phyloP scores from a whole-genome alignment of 441 rosid species.

The Aleurites moluccanus region DNA sequence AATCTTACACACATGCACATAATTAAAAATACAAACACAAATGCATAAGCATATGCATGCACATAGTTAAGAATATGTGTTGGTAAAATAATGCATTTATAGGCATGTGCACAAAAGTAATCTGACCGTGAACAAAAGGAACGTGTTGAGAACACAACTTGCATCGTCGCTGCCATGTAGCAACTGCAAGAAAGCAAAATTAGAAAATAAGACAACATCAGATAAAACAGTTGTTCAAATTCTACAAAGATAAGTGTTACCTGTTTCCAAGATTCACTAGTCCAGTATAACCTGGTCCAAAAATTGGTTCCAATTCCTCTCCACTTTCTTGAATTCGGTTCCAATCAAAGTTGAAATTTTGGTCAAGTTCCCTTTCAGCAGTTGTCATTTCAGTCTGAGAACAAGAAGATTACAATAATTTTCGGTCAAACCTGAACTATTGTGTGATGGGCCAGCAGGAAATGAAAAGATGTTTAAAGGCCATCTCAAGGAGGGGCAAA shows the following conservation, averaged over 20 bases:
- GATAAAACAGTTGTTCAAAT: constrained; percentile 8
- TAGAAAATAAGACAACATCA: constrained; percentile 22
- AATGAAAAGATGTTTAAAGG: constrained; percentile 9
- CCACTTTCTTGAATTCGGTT: constrained; percentile 99
- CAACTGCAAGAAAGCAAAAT: constrained; percentile 55
- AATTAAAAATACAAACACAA: not conserved
- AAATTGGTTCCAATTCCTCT: constrained; percentile 71
- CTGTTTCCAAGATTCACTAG: constrained; percentile 96
- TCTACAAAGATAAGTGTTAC: constrained; percentile 37
- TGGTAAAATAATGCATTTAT: not conserved
- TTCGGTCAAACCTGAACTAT: constrained; percentile 11
- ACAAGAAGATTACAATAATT: constrained; percentile 5
- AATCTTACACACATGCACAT: not conserved
- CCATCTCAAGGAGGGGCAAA: not conserved
- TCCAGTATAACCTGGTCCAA: constrained; percentile 96
- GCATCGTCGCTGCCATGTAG: constrained; percentile 99
- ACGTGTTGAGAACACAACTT: constrained; percentile 77
- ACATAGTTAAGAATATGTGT: not conserved
- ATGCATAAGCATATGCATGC: not conserved
- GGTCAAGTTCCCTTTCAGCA: constrained; percentile 99
- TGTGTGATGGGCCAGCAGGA: not conserved
- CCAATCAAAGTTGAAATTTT: constrained; percentile 95
- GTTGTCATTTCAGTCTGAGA: constrained; percentile 97
- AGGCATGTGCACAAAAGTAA: not conserved
- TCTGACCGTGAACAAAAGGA: constrained; percentile 70